Conservation (phyloP, 805 yeast genomes). For the Hemisphaericaspora nanyangensis region DNA sequence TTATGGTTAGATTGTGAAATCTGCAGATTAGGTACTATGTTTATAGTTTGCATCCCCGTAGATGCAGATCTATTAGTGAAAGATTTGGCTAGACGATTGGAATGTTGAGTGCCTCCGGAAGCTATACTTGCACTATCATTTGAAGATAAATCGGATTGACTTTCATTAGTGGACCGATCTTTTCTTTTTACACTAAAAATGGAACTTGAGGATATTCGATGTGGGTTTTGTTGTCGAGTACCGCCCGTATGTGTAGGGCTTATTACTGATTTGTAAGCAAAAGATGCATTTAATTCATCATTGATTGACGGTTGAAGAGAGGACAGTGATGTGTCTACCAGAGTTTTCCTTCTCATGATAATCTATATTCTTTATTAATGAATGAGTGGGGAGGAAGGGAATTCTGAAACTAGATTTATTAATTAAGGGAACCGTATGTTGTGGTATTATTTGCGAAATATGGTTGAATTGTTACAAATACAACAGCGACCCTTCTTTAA, state of each 20-base stretch:
- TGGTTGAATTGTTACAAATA: no score
- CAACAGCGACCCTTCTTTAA: no score
- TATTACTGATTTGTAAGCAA: slow-evolving; percentile 16
- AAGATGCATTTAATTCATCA: slow-evolving; percentile 27
- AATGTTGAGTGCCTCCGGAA: slow-evolving; percentile 18
- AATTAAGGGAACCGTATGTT: no score
- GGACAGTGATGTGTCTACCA: slow-evolving; percentile 12
- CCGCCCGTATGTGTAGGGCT: neutral
- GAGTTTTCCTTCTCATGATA: slow-evolving; percentile 23
- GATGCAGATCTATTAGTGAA: slow-evolving; percentile 11
- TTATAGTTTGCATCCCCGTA: slow-evolving; percentile 14
- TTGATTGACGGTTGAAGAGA: slow-evolving; percentile 15
- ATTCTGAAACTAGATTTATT: no score
- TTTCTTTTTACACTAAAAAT: slow-evolving; percentile 35
- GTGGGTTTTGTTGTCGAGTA: slow-evolving; percentile 5
- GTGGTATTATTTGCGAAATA: no score
- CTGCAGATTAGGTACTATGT: slow-evolving; percentile 29
- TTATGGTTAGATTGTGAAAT: slow-evolving; percentile 30
- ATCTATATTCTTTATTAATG: no score
- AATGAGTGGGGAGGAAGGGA: no score
- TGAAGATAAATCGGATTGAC: slow-evolving; percentile 27
- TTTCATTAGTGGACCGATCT: slow-evolving; percentile 9
- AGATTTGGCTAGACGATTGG: slow-evolving; percentile 9
- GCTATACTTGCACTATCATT: slow-evolving; percentile 28
- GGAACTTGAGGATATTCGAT: slow-evolving; percentile 31